Evolutionary conservation across 352 stramenopile species (phyloP).

Genomic region (Phytophthora idaei): DNA sequence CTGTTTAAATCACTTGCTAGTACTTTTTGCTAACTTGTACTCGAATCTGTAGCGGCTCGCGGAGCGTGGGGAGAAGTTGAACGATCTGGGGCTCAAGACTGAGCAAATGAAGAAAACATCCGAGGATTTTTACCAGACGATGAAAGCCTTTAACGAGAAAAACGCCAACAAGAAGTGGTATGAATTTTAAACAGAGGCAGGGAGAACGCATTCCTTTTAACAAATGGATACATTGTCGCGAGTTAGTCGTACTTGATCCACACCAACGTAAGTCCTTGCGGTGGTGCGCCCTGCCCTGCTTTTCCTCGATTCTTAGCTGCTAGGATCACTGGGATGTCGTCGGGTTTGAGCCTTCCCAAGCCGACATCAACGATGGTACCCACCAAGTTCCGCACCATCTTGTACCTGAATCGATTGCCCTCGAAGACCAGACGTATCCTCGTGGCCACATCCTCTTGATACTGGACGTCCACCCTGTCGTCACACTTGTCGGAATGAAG

Average conservation of each 20-base stretch:
- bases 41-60: conserved; percentile 54
- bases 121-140: conserved; percentile 85
- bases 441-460: conserved; percentile 34
- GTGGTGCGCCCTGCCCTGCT: conserved; percentile 70
- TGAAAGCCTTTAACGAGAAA: conserved; percentile 87
- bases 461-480: conserved; percentile 19
- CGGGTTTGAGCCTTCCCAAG: conserved; percentile 44
- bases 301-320: conserved; percentile 52
- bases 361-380: conserved; percentile 82
- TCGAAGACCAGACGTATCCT: conserved; percentile 60
- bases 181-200: conserved; percentile 51
- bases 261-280: conserved; percentile 65
- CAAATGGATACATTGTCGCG: conserved; percentile 14
- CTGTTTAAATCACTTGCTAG: neutral
- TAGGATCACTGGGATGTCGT: conserved; percentile 55
- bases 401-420: conserved; percentile 83
- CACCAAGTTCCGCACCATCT: conserved; percentile 86
- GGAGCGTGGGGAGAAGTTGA: conserved; percentile 79
- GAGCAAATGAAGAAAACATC: conserved; percentile 86
- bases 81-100: conserved; percentile 77
- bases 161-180: conserved; percentile 89
- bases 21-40: neutral
- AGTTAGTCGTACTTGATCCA: conserved; percentile 41
- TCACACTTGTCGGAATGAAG: conserved; percentile 31
- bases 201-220: conserved; percentile 8